A percentile compares a stretch with the other conserved stretches of the same genome.
These are phyloP conservation scores for Yamadazyma philogaea DNA, from an alignment of 805 yeast genomes.

Conservation along the genomic window DNA sequence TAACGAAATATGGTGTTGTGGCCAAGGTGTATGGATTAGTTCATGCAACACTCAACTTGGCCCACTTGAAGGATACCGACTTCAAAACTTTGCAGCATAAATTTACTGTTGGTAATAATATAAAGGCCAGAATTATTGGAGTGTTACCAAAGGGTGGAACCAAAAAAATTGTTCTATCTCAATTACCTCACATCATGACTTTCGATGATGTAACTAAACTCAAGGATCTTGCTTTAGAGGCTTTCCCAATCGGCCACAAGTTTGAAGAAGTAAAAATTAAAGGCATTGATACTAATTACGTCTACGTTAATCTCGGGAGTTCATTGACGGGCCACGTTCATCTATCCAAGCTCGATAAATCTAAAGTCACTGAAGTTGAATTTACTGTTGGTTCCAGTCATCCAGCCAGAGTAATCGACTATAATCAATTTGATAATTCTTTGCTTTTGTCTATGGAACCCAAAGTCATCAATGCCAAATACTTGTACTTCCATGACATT, in stretches of 20 bases:
- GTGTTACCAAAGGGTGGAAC: conserved; percentile 46
- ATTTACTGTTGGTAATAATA: conserved; percentile 62
- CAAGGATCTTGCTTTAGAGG: conserved; percentile 41
- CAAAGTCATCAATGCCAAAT: conserved; percentile 58
- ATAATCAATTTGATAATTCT: conserved; percentile 60
- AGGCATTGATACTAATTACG: conserved; percentile 55
- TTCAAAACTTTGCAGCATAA: conserved; percentile 52
- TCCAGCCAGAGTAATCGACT: conserved; percentile 75
- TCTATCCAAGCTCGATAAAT: conserved; percentile 60
- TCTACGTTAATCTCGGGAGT: conserved; percentile 57
- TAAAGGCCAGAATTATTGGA: conserved; percentile 71
- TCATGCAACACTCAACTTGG: conserved; percentile 63
- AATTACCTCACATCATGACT: conserved; percentile 52
- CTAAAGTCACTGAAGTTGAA: conserved; percentile 42
- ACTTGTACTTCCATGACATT: conserved; percentile 66
- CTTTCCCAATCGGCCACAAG: conserved; percentile 76
- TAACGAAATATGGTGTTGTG: conserved; percentile 59
- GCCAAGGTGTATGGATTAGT: conserved; percentile 73
- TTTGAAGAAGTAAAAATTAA: conserved; percentile 57
- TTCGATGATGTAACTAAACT: conserved; percentile 20
- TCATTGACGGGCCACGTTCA: conserved; percentile 71
- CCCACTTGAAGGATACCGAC: conserved; percentile 58
- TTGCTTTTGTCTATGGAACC: conserved; percentile 70
- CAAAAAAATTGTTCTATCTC: conserved; percentile 62
- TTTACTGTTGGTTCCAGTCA: conserved; percentile 66